Evolutionary conservation across 768 basidiomycete genomes (phyloP).

Genomic region (Lyophyllum shimeji): DNA sequence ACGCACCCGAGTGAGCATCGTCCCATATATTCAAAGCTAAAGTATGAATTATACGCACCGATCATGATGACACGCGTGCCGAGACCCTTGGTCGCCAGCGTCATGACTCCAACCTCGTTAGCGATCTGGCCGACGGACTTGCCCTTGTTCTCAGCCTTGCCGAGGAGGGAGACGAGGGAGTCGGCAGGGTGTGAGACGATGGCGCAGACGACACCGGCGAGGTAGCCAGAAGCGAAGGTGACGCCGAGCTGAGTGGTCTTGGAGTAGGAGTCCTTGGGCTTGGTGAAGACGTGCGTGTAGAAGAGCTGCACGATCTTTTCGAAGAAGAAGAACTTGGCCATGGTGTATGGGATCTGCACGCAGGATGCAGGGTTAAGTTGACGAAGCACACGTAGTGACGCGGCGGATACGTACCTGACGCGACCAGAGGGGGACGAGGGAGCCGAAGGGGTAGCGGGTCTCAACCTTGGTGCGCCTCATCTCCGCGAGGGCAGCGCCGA

Average conservation of each 20-base stretch:
- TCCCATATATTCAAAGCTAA: conserved; percentile 8
- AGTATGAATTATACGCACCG: conserved; percentile 39
- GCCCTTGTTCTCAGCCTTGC: conserved; percentile 85
- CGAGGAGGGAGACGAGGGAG: conserved; percentile 89
- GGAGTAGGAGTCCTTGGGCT: conserved; percentile 75
- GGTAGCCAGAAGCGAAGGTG: conserved; percentile 89
- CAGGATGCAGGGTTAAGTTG: background rate
- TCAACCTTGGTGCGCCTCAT: conserved; percentile 68
- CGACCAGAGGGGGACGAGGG: conserved; percentile 83
- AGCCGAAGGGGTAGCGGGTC: conserved; percentile 85
- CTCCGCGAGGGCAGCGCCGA: conserved; percentile 67
- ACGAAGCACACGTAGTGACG: background rate
- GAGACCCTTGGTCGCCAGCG: conserved; percentile 82
- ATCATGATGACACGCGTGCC: conserved; percentile 88
- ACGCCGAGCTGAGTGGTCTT: conserved; percentile 86
- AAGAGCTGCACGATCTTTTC: conserved; percentile 86
- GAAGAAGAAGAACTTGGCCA: conserved; percentile 99
- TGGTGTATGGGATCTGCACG: conserved; percentile 89
- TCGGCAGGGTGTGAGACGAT: conserved; percentile 97
- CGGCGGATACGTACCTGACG: conserved; percentile 57
- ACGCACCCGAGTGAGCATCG: background rate
- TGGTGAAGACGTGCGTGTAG: conserved; percentile 84
- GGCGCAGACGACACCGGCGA: conserved; percentile 95
- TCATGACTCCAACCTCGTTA: conserved; percentile 61
- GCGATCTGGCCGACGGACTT: conserved; percentile 73